Conservation (phyloP, 768 basidiomycete species). For the Hirschioporus abietinus region DNA sequence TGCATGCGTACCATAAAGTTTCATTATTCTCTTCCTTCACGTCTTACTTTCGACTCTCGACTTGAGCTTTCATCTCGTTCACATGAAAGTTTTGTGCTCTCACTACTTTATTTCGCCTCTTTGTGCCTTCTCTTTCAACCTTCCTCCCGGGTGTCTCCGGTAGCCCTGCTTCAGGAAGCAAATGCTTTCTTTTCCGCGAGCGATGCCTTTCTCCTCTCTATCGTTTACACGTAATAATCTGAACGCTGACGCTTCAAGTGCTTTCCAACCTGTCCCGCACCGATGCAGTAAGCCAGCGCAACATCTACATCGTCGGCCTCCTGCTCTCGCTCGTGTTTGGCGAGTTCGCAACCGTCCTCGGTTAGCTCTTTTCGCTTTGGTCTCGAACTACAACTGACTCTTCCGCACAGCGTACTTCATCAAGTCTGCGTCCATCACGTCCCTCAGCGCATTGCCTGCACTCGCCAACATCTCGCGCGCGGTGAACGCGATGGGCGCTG, state of each 20-base stretch:
- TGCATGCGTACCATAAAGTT: too few species aligned
- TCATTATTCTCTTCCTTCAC: too few species aligned
- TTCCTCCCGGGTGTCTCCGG: too few species aligned
- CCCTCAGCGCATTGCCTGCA: background rate
- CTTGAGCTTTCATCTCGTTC: too few species aligned
- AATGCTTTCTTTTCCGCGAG: too few species aligned
- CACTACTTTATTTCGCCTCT: too few species aligned
- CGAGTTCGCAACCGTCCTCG: background rate
- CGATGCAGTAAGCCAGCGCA: background rate
- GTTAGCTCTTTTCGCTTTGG: background rate
- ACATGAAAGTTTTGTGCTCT: too few species aligned
- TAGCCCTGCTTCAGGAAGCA: too few species aligned
- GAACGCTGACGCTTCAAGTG: background rate
- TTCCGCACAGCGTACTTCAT: background rate
- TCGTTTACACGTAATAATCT: background rate
- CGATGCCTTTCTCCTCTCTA: background rate
- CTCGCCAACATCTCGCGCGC: background rate
- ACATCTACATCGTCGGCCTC: background rate
- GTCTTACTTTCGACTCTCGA: too few species aligned
- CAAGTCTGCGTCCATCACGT: background rate
- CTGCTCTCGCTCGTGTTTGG: background rate
- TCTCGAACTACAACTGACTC: background rate
- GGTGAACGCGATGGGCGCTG: slow-evolving; percentile 6
- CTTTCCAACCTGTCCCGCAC: background rate
- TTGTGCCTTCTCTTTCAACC: too few species aligned